A percentile compares a stretch with the other conserved stretches of the same genome.
These are phyloP conservation scores for Daldinia childiae DNA, from an alignment of 495 filamentous ascomycete genomes.

Conservation along the genomic window DNA sequence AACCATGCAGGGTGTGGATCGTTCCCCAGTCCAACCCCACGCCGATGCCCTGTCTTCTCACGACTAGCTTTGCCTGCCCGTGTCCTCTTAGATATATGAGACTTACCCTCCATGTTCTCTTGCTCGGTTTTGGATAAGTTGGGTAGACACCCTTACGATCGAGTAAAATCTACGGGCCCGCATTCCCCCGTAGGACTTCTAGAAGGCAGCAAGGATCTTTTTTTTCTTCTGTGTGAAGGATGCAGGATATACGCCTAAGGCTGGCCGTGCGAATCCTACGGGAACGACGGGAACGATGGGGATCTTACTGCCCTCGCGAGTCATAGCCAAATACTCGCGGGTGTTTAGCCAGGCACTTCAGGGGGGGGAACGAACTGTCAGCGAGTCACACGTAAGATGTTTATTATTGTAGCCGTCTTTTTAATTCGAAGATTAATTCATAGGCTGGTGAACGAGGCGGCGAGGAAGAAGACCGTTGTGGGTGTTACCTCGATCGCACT, in stretches of 20 bases:
- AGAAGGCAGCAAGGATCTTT: slow-evolving; percentile 20
- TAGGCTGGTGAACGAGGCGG: slow-evolving; percentile 23
- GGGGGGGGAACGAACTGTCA: slow-evolving; percentile 12
- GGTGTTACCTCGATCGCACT: slow-evolving; percentile 14
- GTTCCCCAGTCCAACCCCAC: slow-evolving; percentile 34
- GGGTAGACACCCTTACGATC: slow-evolving; percentile 27
- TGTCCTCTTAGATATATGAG: slow-evolving; percentile 22
- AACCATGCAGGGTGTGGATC: slow-evolving; percentile 26
- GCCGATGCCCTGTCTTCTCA: neutral
- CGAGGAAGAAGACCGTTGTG: neutral
- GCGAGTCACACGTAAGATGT: slow-evolving; percentile 27
- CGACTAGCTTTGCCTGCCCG: neutral
- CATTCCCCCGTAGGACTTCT: slow-evolving; percentile 31
- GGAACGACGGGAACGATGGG: slow-evolving; percentile 11
- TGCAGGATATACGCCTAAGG: slow-evolving; percentile 18
- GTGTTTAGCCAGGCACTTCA: slow-evolving; percentile 20
- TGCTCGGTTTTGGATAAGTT: slow-evolving; percentile 31
- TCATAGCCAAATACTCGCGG: slow-evolving; percentile 1
- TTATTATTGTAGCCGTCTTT: slow-evolving; percentile 20
- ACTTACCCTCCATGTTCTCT: slow-evolving; percentile 17
- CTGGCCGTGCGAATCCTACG: slow-evolving; percentile 25
- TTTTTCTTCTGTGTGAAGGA: slow-evolving; percentile 7
- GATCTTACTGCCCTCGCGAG: slow-evolving; percentile 9
- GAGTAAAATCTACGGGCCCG: slow-evolving; percentile 3
- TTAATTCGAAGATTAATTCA: slow-evolving; percentile 1